Base-by-base conservation (phyloP, 176 grass and related monocot species). In the Carex myosuroides region DNA sequence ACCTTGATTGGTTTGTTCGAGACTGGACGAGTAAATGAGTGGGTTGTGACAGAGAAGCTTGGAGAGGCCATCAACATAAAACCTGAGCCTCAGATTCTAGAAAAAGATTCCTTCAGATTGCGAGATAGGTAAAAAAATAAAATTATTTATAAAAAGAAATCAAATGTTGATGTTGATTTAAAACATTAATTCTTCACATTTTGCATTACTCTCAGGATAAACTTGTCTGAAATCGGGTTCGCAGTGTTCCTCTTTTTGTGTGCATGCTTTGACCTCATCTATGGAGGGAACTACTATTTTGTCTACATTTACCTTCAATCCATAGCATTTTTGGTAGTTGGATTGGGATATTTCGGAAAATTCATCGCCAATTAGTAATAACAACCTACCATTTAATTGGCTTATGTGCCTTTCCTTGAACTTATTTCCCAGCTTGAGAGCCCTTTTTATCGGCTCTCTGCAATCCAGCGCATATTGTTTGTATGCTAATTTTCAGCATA, bases 1-100 rank as follows among this genome's bases (percentile, higher is more conserved):
- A 88, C 88, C 5, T 79, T 95, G n/a, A 89, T 99, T 9, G 96
- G 96, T 85, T 89, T 99, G 48, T 73, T 99, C 13, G 93, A 98
- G 83, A 71, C 89, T 3, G 93, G 89, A 74, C 74, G 87, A 14
- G 92, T 98, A 79, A 90, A 95, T 17, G 96, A 99, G 79, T 99
- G 93, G 96, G 88, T 99, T 75, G 96, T 99, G 42, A 95, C 96
- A 3, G 89, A 99, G 85, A 99, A 99, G 80, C 64, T 99, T 79
- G 96, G 96, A 53, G 87, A 86, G 18, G 13, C 70, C 44, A 84
- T 64, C 54, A 82, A 46, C 64, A 79, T 54, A 11, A 92, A 92
- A 56, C 68, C 42, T 61, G 66, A 68, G 61, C 60, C 76, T 67
- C 91, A 90, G 16, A 84, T 95, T 88, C 85, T 95, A 6, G 93